Evolutionary conservation across 305 asterid species (phyloP).

Genomic region (Solanum hybrid): DNA sequence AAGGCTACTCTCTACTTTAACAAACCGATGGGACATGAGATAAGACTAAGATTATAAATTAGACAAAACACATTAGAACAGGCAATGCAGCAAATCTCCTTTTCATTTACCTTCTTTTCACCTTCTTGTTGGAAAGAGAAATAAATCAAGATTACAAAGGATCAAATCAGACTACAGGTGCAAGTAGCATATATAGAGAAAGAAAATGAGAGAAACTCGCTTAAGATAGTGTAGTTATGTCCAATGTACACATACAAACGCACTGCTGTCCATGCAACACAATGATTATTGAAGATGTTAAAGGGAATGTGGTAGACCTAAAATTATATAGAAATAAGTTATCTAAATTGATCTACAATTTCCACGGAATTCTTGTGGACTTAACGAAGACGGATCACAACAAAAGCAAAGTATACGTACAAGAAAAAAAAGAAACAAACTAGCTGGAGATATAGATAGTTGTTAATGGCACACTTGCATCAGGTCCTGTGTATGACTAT

Average conservation of each 20-base stretch:
- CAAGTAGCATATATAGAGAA: neutral
- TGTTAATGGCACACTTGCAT: neutral
- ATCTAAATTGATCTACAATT: neutral
- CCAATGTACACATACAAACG: neutral
- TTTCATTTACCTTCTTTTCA: neutral
- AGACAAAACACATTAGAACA: neutral
- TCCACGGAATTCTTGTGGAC: neutral
- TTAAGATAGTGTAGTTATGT: neutral
- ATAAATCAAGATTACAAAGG: neutral
- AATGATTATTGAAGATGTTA: neutral
- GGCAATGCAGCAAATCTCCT: neutral
- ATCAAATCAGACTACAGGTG: neutral
- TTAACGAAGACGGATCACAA: neutral
- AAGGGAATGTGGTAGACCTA: neutral
- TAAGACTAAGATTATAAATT: neutral
- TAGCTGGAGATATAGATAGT: neutral
- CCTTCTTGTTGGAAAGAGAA: neutral
- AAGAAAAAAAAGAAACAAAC: neutral
- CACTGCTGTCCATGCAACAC: neutral
- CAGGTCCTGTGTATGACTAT: neutral
- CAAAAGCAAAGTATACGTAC: neutral
- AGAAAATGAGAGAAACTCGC: neutral
- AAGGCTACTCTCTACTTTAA: neutral
- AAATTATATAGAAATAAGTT: neutral
- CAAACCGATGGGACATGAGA: neutral